Percentiles rank a stretch among this genome's conserved stretches.
Evolutionary conservation across 257 asterid species (phyloP).

Genomic region (Solanum peruvianum): DNA sequence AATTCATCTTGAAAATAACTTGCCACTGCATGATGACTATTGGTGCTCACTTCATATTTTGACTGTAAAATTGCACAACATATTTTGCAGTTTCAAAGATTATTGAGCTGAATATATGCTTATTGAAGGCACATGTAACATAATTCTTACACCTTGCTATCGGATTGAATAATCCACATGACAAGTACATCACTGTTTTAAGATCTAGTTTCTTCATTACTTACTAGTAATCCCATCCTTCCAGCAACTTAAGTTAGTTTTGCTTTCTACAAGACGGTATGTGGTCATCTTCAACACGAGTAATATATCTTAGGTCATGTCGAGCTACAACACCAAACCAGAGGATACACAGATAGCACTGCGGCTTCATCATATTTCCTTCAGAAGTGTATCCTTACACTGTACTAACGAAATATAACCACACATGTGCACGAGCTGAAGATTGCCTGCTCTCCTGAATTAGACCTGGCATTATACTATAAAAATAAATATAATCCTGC

Average conservation of each 20-base stretch:
- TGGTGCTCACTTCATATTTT: not conserved
- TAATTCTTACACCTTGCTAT: not conserved
- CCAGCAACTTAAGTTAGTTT: not conserved
- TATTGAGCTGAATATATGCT: not conserved
- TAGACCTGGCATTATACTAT: not conserved
- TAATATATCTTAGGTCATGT: not conserved
- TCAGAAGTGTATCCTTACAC: not conserved
- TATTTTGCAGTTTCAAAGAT: not conserved
- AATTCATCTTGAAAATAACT: not conserved
- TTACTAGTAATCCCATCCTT: not conserved
- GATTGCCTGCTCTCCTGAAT: not conserved
- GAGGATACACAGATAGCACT: not conserved
- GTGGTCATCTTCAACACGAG: not conserved
- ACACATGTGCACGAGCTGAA: not conserved
- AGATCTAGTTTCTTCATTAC: not conserved
- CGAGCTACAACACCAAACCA: not conserved
- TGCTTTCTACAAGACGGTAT: not conserved
- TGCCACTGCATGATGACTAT: not conserved
- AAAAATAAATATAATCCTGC: not conserved
- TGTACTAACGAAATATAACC: not conserved
- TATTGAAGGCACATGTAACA: not conserved
- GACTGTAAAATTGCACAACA: not conserved
- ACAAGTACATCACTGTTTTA: not conserved
- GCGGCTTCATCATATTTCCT: not conserved
- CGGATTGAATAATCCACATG: not conserved